These are phyloP conservation scores for Batkoa obscura DNA, from an alignment of 371 early-diverging fungal species.

Conservation along the genomic window DNA sequence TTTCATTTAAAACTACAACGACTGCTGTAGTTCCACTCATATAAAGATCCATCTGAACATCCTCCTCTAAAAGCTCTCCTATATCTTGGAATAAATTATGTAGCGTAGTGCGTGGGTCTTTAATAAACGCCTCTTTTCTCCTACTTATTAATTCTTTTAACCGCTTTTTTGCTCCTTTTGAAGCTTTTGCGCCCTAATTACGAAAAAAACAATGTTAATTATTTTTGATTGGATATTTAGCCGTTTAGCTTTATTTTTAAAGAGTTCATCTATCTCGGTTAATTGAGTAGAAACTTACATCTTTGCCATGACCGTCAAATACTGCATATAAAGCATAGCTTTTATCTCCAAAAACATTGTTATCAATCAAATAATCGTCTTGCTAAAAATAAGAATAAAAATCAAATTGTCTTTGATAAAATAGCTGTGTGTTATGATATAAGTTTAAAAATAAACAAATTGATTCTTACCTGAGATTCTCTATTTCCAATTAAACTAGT, in stretches of 20 bases:
- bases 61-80: constrained; percentile 1
- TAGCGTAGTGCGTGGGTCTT: background rate
- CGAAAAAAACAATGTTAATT: too few relatives aligned
- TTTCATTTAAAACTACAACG: background rate
- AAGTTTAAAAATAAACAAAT: too few relatives aligned
- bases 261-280: too few relatives aligned
- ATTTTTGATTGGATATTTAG: too few relatives aligned
- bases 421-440: too few relatives aligned
- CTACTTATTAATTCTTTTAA: background rate
- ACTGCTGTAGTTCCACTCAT: background rate
- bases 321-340: constrained; percentile 2
- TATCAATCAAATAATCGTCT: constrained; percentile 5
- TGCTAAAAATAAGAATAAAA: constrained; percentile 4
- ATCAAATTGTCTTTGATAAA: too few relatives aligned
- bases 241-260: too few relatives aligned
- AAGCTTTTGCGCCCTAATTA: constrained; percentile 5
- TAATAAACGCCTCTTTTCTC: background rate
- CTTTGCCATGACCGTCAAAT: constrained; percentile 5
- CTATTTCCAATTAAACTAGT: too few relatives aligned
- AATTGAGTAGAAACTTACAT: background rate
- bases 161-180: background rate
- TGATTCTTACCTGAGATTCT: too few relatives aligned
- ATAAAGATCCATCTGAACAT: background rate
- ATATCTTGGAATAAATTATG: constrained; percentile 3
- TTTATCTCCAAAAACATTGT: constrained; percentile 1